Percentiles rank a stretch among this genome's conserved stretches.
phyloP scores from a whole-genome alignment of 331 rosid species.

The Phaseolus coccineus region DNA sequence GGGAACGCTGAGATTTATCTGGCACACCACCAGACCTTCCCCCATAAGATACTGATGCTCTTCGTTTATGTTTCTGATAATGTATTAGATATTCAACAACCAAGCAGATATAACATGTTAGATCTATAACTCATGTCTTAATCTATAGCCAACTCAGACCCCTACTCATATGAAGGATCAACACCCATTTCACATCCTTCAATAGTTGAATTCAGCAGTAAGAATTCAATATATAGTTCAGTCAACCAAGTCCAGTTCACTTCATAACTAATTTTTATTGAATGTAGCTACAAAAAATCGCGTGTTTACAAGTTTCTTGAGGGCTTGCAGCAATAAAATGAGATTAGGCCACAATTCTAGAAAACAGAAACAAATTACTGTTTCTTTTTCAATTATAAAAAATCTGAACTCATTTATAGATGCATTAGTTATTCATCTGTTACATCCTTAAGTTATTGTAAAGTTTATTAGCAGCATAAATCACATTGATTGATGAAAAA shows the following conservation, averaged over 20 bases:
- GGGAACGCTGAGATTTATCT: conserved; percentile 90
- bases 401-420: background rate
- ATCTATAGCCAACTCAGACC: background rate
- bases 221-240: conserved; percentile 5
- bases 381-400: background rate
- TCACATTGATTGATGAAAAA: too few species aligned
- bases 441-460: background rate
- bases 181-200: conserved; percentile 3
- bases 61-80: conserved; percentile 89
- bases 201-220: background rate
- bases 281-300: background rate
- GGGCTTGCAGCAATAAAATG: conserved; percentile 17
- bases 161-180: conserved; percentile 10
- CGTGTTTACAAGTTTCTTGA: conserved; percentile 6
- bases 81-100: conserved; percentile 34
- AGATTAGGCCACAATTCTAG: conserved; percentile 11
- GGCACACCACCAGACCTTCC: conserved; percentile 89
- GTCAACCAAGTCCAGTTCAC: background rate
- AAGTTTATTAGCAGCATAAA: too few species aligned
- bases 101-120: conserved; percentile 26
- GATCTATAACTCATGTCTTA: background rate
- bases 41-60: conserved; percentile 74
- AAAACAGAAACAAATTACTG: background rate
- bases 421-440: background rate
- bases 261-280: background rate